Evolutionary conservation across 768 basidiomycete genomes (phyloP), one percentile per base, ranked within the genome.

Genomic region (Boletus pseudopeckii): DNA sequence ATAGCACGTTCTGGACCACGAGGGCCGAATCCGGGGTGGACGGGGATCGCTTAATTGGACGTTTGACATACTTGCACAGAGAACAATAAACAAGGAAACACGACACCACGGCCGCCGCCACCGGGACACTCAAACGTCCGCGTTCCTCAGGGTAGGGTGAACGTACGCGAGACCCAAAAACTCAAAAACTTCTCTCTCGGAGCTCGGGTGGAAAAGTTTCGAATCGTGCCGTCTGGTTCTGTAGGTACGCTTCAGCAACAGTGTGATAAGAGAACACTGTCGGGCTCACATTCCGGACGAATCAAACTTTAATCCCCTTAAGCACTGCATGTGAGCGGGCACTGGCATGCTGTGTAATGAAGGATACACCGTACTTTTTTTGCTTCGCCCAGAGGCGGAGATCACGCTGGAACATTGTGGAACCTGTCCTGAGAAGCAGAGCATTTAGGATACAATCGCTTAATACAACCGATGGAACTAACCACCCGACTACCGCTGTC

Each of bases 401-500:
- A 70, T 96, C 94, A 26, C 92, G 75, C 69, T 96, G 82, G 65
- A 97, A 96, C 84, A 92, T 88, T 56, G 81, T 91, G 5, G 89
- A 93, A 1, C 94, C 93, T 6, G 86, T 88, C 89, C 89, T 90
- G 54, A 20, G 50, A 28, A 33, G 24, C 36, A 6, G 5, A 43
- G 17, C 2, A 36, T 18, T 24, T 6, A 42, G 20, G 18, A 22
- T 41, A 20, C 34, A 41, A 38, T 28, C 7, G 17, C 13, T 37
- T 3, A 30, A 20, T 18, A 26, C 17, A 15, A 32, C 17, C 2
- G 1, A 14, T 4, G 22, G 7, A n/a, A 64, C 74, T 58, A 47
- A 88, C 94, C 94, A 98, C 48, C 95, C 94, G 26, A 92, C 78
- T 1, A 97, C 83, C 0, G 92, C 91, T 1, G 89, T 88, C 84